A percentile compares a stretch with the other conserved stretches of the same genome.
Evolutionary conservation across 176 grass and related monocot species (phyloP).

Genomic region (Panicum miliaceum): DNA sequence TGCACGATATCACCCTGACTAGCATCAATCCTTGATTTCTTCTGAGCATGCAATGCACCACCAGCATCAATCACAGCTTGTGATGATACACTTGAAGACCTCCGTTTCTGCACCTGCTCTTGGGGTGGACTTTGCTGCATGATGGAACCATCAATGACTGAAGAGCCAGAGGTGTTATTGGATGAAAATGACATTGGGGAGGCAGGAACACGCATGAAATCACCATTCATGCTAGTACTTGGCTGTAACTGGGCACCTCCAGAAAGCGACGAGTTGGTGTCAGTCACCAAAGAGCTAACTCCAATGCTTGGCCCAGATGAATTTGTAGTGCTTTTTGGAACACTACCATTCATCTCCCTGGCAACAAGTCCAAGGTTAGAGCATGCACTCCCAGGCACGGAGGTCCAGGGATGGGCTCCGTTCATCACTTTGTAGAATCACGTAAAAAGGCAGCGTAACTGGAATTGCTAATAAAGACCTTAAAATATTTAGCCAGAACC

Average conservation of each 20-base stretch:
- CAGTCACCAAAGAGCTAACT: slow-evolving; percentile 90
- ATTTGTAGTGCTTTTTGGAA: slow-evolving; percentile 66
- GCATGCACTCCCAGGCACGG: slow-evolving; percentile 58
- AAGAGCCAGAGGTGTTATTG: slow-evolving; percentile 93
- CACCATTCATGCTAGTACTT: slow-evolving; percentile 86
- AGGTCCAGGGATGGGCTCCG: slow-evolving; percentile 37
- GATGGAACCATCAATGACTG: slow-evolving; percentile 90
- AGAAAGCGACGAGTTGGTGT: slow-evolving; percentile 86
- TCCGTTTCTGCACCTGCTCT: slow-evolving; percentile 74
- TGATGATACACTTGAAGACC: slow-evolving; percentile 89
- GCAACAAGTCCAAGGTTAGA: slow-evolving; percentile 60
- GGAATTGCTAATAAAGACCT: slow-evolving; percentile 28
- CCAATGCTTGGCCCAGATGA: slow-evolving; percentile 87
- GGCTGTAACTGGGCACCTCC: slow-evolving; percentile 83
- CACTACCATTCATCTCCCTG: slow-evolving; percentile 60
- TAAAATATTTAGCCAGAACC: slow-evolving; percentile 26
- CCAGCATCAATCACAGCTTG: slow-evolving; percentile 56
- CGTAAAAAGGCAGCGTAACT: slow-evolving; percentile 22
- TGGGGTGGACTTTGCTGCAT: slow-evolving; percentile 81
- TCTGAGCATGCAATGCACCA: slow-evolving; percentile 61
- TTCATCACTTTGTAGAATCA: slow-evolving; percentile 54
- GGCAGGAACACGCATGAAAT: slow-evolving; percentile 88
- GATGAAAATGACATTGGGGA: slow-evolving; percentile 99
- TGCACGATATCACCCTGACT: slow-evolving; percentile 72
- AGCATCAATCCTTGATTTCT: slow-evolving; percentile 79